phyloP scores from a whole-genome alignment of 2,329 filamentous ascomycete species.

The Ascocoryne sarcoides region DNA sequence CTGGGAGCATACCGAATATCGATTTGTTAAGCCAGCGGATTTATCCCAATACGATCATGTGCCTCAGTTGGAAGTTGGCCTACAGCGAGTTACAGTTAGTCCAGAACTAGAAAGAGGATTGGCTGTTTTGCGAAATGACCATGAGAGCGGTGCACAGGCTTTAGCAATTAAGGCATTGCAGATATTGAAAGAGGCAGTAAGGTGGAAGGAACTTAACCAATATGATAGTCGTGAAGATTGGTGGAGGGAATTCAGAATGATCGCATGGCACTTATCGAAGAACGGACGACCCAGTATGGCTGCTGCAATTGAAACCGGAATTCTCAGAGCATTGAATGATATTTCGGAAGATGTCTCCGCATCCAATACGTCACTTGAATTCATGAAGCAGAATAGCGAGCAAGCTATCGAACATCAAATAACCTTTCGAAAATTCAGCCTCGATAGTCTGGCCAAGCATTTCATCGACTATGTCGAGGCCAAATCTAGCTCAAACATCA shows the following conservation, averaged over 20 bases:
- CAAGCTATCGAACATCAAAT: constrained; percentile 19
- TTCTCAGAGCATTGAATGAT: constrained; percentile 37
- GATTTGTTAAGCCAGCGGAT: constrained; percentile 41
- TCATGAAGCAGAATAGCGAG: constrained; percentile 8
- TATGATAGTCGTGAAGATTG: constrained; percentile 31
- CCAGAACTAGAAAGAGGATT: constrained; percentile 39
- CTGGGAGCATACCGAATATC: constrained; percentile 55
- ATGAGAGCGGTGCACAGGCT: constrained; percentile 49
- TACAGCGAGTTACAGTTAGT: constrained; percentile 45
- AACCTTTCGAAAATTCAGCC: constrained; percentile 5
- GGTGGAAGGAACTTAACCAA: constrained; percentile 24
- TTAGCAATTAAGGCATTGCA: constrained; percentile 45
- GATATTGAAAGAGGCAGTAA: constrained; percentile 39
- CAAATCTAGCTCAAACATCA: constrained; percentile 29
- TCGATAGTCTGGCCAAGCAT: constrained; percentile 4
- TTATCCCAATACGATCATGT: constrained; percentile 42
- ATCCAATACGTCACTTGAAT: constrained; percentile 17
- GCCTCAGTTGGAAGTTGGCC: constrained; percentile 46
- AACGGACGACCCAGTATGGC: constrained; percentile 60
- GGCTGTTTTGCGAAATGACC: constrained; percentile 42
- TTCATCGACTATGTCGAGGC: constrained; percentile 9
- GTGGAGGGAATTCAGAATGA: constrained; percentile 48
- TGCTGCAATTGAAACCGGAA: constrained; percentile 44
- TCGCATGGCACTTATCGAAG: constrained; percentile 55
- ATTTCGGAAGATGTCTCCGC: neutral